Base-by-base conservation (phyloP, 768 basidiomycete genomes). In the Podaxis rugospora region DNA sequence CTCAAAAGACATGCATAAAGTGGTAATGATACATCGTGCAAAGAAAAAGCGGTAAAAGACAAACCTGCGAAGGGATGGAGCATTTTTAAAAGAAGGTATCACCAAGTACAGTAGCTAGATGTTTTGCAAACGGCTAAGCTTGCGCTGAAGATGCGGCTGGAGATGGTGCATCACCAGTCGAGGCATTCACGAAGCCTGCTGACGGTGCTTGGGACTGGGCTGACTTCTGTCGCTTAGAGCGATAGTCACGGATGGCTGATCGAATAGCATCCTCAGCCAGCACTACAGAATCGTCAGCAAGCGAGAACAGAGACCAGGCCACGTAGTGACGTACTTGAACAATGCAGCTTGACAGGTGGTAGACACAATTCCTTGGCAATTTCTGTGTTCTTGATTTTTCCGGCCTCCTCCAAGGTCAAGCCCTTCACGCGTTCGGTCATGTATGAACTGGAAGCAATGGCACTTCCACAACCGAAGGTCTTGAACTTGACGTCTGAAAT, bases 401-500 rank as follows among this genome's bases (percentile, higher is more conserved):
- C 93, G 6, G 97, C 97, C 62, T 95, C 93, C 56, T 98, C 97
- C 59, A 99, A 76, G 7, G 89, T 88, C 63, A 98, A 82, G 25
- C 97, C 97, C 76, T 88, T 96, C 63, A 99, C 96, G 55, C 95
- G 90, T 78, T 99, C 96, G 16, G 97, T 99, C 92, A 98, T 95
- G 73, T 96, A 99, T 5, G 93, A 95, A 69, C 93, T 95, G 0
- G 94, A 96, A 0, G 97, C 97, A 62, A 99, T 99, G 66, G 95
- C 95, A 65, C 93, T 95, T 56, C 97, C 97, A 73, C 97, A 98
- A 2, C 97, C 96, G 74, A 99, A 98, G 0, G 97, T 98, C 81
- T 98, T 99, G 83, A 98, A 98, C 77, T 96, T 97, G 76, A 98
- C 97, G 71, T 99, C 97, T 51, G 90, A 91, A 70, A 99, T 99